Evolutionary conservation across 2,329 filamentous ascomycete genomes (phyloP).

Genomic region (Onygena corvina): DNA sequence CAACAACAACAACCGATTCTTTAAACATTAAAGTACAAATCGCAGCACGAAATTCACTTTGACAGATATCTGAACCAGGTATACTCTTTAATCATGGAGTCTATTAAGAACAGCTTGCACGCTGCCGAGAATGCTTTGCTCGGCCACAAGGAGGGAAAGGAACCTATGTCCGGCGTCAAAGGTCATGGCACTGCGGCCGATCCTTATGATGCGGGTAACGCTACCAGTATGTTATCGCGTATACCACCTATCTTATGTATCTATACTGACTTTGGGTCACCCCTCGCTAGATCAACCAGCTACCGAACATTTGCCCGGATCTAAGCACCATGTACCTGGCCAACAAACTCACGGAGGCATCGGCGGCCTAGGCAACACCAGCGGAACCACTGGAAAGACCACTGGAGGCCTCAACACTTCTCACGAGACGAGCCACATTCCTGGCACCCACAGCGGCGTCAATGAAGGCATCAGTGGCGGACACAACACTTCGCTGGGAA

Average conservation of each 20-base stretch:
- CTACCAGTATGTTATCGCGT: constrained; percentile 41
- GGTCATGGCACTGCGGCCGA: constrained; percentile 57
- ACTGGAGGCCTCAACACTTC: neutral
- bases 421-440: neutral
- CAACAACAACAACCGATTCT: no score
- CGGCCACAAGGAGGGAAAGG: constrained; percentile 33
- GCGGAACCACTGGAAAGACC: neutral
- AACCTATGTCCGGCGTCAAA: constrained; percentile 59
- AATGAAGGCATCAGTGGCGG: constrained; percentile 1
- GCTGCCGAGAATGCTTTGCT: constrained; percentile 38
- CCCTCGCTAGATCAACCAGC: no score
- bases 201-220: constrained; percentile 69
- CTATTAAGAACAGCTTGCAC: constrained; percentile 44
- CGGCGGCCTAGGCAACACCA: neutral
- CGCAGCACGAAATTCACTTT: no score
- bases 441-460: neutral
- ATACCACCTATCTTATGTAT: neutral
- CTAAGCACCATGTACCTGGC: neutral
- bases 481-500: neutral
- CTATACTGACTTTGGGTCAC: no score
- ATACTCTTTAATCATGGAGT: constrained; percentile 52
- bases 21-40: no score
- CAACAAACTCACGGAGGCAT: neutral
- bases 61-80: no score
- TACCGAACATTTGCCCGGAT: no score